These are phyloP conservation scores for Phaffia tasmanica DNA, from an alignment of 768 basidiomycete species.

Conservation along the genomic window DNA sequence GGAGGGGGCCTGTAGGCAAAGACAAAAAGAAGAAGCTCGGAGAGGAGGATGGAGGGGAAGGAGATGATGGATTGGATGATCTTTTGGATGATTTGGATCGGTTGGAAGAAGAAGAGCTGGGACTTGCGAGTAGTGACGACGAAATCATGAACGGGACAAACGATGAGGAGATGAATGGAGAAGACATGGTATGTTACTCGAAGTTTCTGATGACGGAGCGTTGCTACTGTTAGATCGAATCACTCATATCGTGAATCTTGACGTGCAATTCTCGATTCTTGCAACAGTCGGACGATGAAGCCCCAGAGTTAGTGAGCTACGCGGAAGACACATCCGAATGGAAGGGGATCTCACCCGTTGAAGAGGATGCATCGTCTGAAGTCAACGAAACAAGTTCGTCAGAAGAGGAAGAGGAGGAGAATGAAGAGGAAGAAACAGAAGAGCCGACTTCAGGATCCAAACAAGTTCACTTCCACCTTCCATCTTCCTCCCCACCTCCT, in stretches of 20 bases:
- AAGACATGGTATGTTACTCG: slow-evolving; percentile 9
- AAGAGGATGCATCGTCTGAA: background rate
- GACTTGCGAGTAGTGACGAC: background rate
- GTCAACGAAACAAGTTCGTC: background rate
- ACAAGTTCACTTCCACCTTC: background rate
- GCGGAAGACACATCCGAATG: slow-evolving; percentile 1
- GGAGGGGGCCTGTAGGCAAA: background rate
- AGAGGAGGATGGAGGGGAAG: slow-evolving; percentile 16
- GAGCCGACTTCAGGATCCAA: background rate
- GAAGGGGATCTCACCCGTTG: background rate
- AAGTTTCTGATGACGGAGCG: background rate
- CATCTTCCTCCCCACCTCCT: background rate
- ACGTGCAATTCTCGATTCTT: no score
- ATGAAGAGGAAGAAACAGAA: background rate
- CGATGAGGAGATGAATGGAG: background rate
- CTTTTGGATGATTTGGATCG: slow-evolving; percentile 25
- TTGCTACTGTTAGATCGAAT: background rate
- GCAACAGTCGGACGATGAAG: slow-evolving; percentile 6
- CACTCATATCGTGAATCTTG: no score
- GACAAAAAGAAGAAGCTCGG: slow-evolving; percentile 6
- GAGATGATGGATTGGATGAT: slow-evolving; percentile 24
- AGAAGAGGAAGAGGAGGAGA: background rate
- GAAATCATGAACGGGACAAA: background rate
- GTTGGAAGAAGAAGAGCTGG: slow-evolving; percentile 11
- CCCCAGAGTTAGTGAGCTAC: slow-evolving; percentile 3